Evolutionary conservation across 2,329 filamentous ascomycete species (phyloP).

Genomic region (Zymoseptoria tritici): DNA sequence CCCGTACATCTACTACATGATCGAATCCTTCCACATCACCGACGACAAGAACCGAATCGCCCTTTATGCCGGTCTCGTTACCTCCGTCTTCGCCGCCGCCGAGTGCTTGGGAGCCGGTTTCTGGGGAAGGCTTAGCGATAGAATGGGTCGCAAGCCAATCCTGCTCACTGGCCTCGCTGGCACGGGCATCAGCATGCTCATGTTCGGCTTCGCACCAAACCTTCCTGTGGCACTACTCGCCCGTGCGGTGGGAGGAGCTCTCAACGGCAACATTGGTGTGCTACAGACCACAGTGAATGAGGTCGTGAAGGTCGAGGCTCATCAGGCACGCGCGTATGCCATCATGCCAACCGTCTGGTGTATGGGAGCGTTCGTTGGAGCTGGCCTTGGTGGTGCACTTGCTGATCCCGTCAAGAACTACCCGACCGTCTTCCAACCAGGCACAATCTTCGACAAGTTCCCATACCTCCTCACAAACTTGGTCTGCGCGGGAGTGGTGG

Average conservation of each 20-base stretch:
- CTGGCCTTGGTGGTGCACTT: conserved; percentile 81
- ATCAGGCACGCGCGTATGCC: conserved; percentile 89
- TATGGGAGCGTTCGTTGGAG: conserved; percentile 88
- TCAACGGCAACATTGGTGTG: conserved; percentile 96
- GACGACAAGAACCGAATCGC: conserved; percentile 72
- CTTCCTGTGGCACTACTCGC: conserved; percentile 77
- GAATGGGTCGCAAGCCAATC: conserved; percentile 85
- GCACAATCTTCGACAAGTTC: conserved; percentile 74
- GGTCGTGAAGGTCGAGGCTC: conserved; percentile 83
- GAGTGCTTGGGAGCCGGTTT: conserved; percentile 89
- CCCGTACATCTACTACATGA: conserved; percentile 97
- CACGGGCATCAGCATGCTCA: conserved; percentile 83
- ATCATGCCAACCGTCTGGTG: conserved; percentile 99
- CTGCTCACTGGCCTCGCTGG: conserved; percentile 82
- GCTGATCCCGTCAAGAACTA: conserved; percentile 81
- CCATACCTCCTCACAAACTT: conserved; percentile 89
- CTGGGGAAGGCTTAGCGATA: conserved; percentile 90
- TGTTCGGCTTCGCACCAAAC: conserved; percentile 84
- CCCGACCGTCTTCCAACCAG: conserved; percentile 62
- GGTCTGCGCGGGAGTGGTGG: conserved; percentile 74
- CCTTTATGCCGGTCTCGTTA: conserved; percentile 91
- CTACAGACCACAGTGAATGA: conserved; percentile 93
- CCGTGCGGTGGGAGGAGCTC: conserved; percentile 76
- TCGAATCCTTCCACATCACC: conserved; percentile 81
- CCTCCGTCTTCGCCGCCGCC: conserved; percentile 89